These are phyloP conservation scores for Trichoderma asperellum DNA, from an alignment of 2,329 filamentous ascomycete species.

Conservation along the genomic window DNA sequence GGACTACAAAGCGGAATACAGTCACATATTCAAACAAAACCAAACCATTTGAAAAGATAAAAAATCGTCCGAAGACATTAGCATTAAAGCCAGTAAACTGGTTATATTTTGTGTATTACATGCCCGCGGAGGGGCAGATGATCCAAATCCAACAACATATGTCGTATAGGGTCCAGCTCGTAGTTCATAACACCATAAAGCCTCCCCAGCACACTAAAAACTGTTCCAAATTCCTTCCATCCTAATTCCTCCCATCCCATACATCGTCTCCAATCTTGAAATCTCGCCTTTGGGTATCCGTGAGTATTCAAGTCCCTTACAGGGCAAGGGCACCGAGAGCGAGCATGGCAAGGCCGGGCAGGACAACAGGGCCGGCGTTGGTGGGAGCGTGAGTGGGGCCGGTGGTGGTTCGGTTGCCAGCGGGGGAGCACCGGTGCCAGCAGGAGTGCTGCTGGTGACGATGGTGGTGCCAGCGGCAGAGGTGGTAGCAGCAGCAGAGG, in stretches of 20 bases:
- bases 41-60: neutral
- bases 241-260: neutral
- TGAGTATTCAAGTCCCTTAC: constrained; percentile 36
- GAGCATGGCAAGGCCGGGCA: constrained; percentile 41
- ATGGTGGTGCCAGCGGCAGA: constrained; percentile 27
- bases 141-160: constrained; percentile 30
- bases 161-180: constrained; percentile 23
- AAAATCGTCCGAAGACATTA: constrained; percentile 30
- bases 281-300: neutral
- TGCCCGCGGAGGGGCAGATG: constrained; percentile 4
- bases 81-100: constrained; percentile 34
- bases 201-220: neutral
- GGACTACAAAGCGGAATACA: neutral
- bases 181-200: constrained; percentile 21
- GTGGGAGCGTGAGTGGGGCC: constrained; percentile 31
- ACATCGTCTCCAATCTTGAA: neutral
- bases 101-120: constrained; percentile 33
- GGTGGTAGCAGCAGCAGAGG: constrained; percentile 25
- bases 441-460: constrained; percentile 28
- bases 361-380: constrained; percentile 40
- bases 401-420: constrained; percentile 32
- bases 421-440: constrained; percentile 27
- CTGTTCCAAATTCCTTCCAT: neutral
- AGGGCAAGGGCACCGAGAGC: constrained; percentile 43
- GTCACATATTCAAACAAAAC: neutral